Evolutionary conservation across 257 asterid genomes (phyloP).

Genomic region (Solanum paucissectum): DNA sequence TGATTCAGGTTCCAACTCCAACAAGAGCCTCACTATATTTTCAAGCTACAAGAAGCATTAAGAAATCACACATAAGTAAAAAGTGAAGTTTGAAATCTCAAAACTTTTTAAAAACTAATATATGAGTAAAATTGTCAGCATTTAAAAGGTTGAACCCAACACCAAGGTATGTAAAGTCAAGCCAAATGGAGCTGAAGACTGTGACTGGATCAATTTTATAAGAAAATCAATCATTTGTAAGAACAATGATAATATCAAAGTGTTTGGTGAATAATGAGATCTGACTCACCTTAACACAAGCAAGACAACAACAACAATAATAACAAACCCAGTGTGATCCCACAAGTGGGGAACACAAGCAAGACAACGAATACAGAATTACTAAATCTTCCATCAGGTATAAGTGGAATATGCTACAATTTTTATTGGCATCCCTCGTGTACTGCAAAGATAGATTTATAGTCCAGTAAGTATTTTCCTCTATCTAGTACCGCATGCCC

Average conservation of each 20-base stretch:
- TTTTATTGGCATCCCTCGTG: neutral
- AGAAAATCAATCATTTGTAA: neutral
- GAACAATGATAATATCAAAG: neutral
- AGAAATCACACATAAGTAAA: neutral
- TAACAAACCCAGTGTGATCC: neutral
- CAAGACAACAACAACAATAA: neutral
- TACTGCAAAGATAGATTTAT: neutral
- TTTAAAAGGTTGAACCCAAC: neutral
- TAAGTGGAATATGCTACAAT: neutral
- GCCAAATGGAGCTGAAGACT: neutral
- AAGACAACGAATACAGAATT: neutral
- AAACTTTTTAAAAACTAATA: neutral
- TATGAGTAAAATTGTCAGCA: neutral
- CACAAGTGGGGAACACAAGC: neutral
- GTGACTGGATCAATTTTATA: neutral
- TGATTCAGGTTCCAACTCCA: slow-evolving; percentile 96
- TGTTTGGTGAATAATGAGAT: neutral
- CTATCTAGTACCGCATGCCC: neutral
- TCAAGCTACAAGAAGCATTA: slow-evolving; percentile 74
- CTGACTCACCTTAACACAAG: neutral
- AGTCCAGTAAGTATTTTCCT: neutral
- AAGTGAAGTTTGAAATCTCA: neutral
- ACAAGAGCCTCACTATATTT: slow-evolving; percentile 78
- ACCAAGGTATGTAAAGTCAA: neutral
- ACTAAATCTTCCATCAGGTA: neutral